Percentiles rank a stretch among this genome's conserved stretches.
Conservation (phyloP, 2,329 filamentous ascomycete genomes). For the Plectosphaerella sp. region DNA sequence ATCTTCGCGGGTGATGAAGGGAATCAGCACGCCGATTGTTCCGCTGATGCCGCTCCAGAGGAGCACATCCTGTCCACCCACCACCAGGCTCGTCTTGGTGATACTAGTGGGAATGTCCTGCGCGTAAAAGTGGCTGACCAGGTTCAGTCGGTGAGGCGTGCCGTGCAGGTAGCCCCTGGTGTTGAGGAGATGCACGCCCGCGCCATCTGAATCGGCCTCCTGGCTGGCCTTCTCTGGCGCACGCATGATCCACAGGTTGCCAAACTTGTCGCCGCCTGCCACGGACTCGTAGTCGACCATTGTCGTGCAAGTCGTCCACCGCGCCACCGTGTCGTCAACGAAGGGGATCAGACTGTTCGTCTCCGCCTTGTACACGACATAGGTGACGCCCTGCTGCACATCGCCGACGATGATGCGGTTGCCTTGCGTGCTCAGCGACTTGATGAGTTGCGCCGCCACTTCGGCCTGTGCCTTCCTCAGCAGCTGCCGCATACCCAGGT, state of each 20-base stretch:
- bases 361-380: slow-evolving; percentile 87
- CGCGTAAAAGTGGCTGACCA: slow-evolving; percentile 84
- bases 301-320: slow-evolving; percentile 85
- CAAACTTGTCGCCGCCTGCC: slow-evolving; percentile 95
- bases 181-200: slow-evolving; percentile 85
- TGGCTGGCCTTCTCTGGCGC: slow-evolving; percentile 82
- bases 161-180: slow-evolving; percentile 88
- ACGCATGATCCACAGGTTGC: slow-evolving; percentile 89
- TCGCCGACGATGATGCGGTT: slow-evolving; percentile 90
- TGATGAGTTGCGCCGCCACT: slow-evolving; percentile 76
- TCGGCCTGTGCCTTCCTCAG: slow-evolving; percentile 86
- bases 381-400: slow-evolving; percentile 86
- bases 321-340: slow-evolving; percentile 80
- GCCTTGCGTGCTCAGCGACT: slow-evolving; percentile 83
- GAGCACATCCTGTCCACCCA: slow-evolving; percentile 85
- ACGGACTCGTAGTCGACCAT: slow-evolving; percentile 98
- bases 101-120: slow-evolving; percentile 92
- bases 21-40: slow-evolving; percentile 88
- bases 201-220: slow-evolving; percentile 87
- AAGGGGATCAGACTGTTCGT: slow-evolving; percentile 93
- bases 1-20: slow-evolving; percentile 87
- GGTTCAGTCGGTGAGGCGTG: slow-evolving; percentile 74
- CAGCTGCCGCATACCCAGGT: slow-evolving; percentile 87
- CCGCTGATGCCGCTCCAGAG: slow-evolving; percentile 94
- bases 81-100: slow-evolving; percentile 82